phyloP scores from a whole-genome alignment of 331 rosid genomes.

The Telfairia occidentalis region DNA sequence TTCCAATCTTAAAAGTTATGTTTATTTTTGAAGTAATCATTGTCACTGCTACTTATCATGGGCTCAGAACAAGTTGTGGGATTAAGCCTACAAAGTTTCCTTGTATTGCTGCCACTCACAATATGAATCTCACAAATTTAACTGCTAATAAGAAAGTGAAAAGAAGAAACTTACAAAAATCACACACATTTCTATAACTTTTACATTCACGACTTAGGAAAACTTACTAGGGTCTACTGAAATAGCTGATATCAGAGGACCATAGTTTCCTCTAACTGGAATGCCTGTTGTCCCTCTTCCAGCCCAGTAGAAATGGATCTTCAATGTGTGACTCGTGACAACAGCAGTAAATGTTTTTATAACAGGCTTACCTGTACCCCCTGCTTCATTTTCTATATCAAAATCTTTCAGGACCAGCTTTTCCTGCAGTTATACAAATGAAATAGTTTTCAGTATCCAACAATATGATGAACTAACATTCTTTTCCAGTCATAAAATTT shows the following conservation, averaged over 20 bases:
- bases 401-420: constrained; percentile 65
- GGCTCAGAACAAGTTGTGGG: not conserved
- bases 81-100: not conserved
- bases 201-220: not conserved
- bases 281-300: constrained; percentile 97
- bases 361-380: constrained; percentile 51
- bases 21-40: not conserved
- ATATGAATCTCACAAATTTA: not conserved
- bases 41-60: not conserved
- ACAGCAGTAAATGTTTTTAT: constrained; percentile 36
- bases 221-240: constrained; percentile 83
- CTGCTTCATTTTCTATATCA: constrained; percentile 63
- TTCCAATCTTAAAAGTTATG: not conserved
- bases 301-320: constrained; percentile 82
- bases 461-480: not conserved
- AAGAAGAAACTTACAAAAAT: not conserved
- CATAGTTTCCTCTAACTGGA: constrained; percentile 72
- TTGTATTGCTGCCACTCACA: not conserved
- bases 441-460: not conserved
- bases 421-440: constrained; percentile 35
- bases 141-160: not conserved
- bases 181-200: not conserved
- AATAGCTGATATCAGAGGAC: constrained; percentile 82
- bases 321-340: constrained; percentile 50
- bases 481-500: not conserved